Conservation (phyloP, 2,329 filamentous ascomycete genomes). For the Penicillium sp. region DNA sequence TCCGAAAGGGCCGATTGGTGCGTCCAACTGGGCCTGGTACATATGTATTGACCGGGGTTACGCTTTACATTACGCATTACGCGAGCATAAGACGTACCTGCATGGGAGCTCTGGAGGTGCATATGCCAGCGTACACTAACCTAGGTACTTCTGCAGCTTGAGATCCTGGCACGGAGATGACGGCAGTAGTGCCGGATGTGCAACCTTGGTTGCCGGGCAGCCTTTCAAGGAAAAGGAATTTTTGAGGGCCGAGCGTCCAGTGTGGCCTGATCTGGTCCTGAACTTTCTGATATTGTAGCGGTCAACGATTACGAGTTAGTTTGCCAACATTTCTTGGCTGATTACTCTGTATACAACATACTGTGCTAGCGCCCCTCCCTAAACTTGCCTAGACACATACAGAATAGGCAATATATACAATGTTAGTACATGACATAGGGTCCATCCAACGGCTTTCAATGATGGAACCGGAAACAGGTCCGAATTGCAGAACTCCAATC, state of each 20-base stretch:
- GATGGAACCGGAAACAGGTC: not conserved
- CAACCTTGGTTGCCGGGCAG: not conserved
- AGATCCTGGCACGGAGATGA: not conserved
- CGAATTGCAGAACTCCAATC: not conserved
- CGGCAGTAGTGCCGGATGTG: not conserved
- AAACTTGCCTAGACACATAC: not conserved
- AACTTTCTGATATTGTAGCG: not conserved
- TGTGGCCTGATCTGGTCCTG: not conserved
- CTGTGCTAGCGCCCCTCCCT: not conserved
- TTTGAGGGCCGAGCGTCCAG: not conserved
- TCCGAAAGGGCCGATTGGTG: conserved; percentile 2
- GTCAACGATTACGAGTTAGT: not conserved
- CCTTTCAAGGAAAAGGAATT: not conserved
- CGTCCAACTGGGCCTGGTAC: not conserved
- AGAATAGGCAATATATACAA: not conserved
- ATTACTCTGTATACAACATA: not conserved
- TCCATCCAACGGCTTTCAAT: not conserved
- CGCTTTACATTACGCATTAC: conserved; percentile 1
- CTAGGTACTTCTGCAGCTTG: not conserved
- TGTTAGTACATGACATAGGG: not conserved
- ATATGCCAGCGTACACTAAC: conserved; percentile 2
- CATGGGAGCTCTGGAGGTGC: not conserved
- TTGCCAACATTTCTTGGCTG: not conserved
- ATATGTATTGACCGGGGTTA: not conserved
- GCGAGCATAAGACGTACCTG: not conserved